phyloP scores from a whole-genome alignment of 805 yeast genomes.

The Saturnispora quitensis region DNA sequence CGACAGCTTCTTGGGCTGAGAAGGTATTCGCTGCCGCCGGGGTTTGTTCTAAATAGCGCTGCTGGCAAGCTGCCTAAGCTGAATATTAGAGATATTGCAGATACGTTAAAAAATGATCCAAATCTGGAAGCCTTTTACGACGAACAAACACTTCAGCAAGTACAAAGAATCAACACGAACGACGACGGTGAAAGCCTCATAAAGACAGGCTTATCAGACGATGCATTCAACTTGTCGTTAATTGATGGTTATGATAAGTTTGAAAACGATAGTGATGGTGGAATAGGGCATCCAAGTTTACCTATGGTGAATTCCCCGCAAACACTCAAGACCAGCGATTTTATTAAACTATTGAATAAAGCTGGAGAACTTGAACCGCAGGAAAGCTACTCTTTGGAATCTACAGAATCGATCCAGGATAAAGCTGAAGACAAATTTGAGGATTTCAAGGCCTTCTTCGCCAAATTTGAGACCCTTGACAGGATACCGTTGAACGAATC shows the following conservation, averaged over 20 bases:
- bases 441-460: not conserved
- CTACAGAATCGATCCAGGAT: not conserved
- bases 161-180: not conserved
- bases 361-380: slow-evolving; percentile 4
- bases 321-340: slow-evolving; percentile 19
- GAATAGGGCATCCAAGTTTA: no score
- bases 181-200: not conserved
- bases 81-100: slow-evolving; percentile 9
- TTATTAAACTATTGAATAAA: slow-evolving; percentile 10
- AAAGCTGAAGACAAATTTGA: not conserved
- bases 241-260: slow-evolving; percentile 1
- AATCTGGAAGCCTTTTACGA: slow-evolving; percentile 23
- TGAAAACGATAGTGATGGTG: not conserved
- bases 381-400: not conserved
- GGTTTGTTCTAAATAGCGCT: not conserved
- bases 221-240: slow-evolving; percentile 18
- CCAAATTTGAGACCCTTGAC: not conserved
- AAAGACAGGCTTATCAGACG: slow-evolving; percentile 3
- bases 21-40: not conserved
- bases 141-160: slow-evolving; percentile 1
- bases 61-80: not conserved
- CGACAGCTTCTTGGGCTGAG: not conserved
- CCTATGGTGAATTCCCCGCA: slow-evolving; percentile 11
- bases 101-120: slow-evolving; percentile 23
- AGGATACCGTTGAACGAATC: not conserved